Percentiles rank a stretch among this genome's conserved stretches.
Conservation (phyloP, 495 filamentous ascomycete genomes). For the Lophiotrema nucula region DNA sequence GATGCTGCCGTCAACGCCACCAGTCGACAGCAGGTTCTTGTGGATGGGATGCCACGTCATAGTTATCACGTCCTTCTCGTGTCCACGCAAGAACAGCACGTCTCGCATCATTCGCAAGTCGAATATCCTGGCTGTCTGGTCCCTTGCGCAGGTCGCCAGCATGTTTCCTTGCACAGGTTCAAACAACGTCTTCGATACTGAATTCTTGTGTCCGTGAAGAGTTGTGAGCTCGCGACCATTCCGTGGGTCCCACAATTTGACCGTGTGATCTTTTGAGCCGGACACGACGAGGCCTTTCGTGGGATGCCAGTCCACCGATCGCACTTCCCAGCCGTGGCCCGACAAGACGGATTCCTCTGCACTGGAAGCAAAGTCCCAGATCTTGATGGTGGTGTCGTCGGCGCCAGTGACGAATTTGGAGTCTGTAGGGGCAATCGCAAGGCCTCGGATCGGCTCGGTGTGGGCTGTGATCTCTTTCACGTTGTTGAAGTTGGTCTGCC, state of each 20-base stretch:
- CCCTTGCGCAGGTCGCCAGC: constrained; percentile 86
- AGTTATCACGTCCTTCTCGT: constrained; percentile 93
- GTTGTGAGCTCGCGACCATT: constrained; percentile 87
- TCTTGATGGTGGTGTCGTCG: constrained; percentile 88
- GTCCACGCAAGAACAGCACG: constrained; percentile 82
- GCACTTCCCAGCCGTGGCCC: constrained; percentile 95
- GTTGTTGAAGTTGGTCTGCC: constrained; percentile 99
- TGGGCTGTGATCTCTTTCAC: constrained; percentile 93
- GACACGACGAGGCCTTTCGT: constrained; percentile 92
- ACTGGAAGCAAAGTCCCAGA: constrained; percentile 92
- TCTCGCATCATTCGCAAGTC: constrained; percentile 98
- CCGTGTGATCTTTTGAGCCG: constrained; percentile 93
- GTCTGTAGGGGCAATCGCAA: constrained; percentile 92
- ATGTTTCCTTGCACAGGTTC: constrained; percentile 78
- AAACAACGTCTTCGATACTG: constrained; percentile 84
- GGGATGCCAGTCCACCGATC: constrained; percentile 95
- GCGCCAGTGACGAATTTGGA: constrained; percentile 94
- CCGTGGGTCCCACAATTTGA: constrained; percentile 96
- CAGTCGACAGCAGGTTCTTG: constrained; percentile 81
- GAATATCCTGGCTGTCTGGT: constrained; percentile 87
- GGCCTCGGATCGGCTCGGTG: constrained; percentile 79
- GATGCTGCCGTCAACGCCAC: constrained; percentile 81
- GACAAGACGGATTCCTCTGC: constrained; percentile 74
- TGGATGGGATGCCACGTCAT: constrained; percentile 94
- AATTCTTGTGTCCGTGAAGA: constrained; percentile 96